Evolutionary conservation across 2,329 filamentous ascomycete species (phyloP).

Genomic region (Penicillium verrucosum): DNA sequence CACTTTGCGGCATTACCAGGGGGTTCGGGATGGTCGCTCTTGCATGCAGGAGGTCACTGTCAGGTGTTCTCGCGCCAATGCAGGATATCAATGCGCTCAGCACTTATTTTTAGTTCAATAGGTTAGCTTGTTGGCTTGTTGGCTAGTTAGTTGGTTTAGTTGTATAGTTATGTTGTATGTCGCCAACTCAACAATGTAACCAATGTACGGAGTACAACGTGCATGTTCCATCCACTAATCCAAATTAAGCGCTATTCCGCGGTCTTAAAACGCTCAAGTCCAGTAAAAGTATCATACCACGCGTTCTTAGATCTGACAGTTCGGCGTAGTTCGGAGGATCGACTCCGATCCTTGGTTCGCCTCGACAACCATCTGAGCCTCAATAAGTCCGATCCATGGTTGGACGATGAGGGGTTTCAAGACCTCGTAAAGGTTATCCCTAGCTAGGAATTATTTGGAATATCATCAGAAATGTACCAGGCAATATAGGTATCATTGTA

Average conservation of each 20-base stretch:
- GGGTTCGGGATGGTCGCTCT: neutral
- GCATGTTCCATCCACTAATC: neutral
- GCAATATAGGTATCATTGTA: neutral
- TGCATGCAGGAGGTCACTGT: neutral
- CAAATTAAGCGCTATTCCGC: neutral
- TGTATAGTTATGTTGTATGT: neutral
- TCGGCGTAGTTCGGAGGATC: constrained; percentile 12
- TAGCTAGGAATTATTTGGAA: neutral
- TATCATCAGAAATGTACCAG: neutral
- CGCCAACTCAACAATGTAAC: neutral
- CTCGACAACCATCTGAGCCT: neutral
- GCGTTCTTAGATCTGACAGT: neutral
- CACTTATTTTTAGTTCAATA: neutral
- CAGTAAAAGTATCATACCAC: neutral
- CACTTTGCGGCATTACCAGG: neutral
- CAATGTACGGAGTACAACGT: neutral
- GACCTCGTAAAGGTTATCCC: too few relatives aligned
- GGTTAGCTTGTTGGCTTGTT: too few relatives aligned
- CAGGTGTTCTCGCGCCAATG: constrained; percentile 7
- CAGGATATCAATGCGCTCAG: neutral
- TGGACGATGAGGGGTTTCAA: neutral
- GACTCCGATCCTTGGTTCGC: constrained; percentile 2
- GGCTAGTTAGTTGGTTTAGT: neutral
- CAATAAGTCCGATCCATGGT: constrained; percentile 4
- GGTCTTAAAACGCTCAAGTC: neutral